Evolutionary conservation across 2,329 filamentous ascomycete species (phyloP).

Genomic region (Colletotrichum endophyticum): DNA sequence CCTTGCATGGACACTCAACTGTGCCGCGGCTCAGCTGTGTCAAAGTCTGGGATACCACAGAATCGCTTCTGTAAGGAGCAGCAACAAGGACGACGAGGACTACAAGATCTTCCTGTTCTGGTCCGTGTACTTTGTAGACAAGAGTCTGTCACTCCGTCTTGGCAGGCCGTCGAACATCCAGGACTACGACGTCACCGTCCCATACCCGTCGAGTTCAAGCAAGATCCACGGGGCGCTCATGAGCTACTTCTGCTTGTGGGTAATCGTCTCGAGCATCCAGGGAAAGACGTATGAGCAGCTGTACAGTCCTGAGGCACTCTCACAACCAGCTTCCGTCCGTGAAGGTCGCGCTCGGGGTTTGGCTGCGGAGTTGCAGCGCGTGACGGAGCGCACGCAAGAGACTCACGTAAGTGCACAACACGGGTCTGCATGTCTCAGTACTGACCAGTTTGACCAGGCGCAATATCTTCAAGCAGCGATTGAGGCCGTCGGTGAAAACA

Average conservation of each 20-base stretch:
- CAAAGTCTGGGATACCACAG: slow-evolving; percentile 35
- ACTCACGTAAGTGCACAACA: slow-evolving; percentile 15
- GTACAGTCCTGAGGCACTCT: slow-evolving; percentile 49
- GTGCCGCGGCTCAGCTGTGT: slow-evolving; percentile 35
- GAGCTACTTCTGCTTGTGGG: slow-evolving; percentile 51
- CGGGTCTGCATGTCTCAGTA: neutral
- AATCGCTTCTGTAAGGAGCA: slow-evolving; percentile 29
- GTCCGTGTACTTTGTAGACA: slow-evolving; percentile 61
- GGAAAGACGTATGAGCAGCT: slow-evolving; percentile 61
- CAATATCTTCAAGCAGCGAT: neutral
- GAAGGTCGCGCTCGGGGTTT: slow-evolving; percentile 35
- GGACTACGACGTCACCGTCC: slow-evolving; percentile 60
- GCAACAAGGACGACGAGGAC: slow-evolving; percentile 28
- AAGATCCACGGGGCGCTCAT: slow-evolving; percentile 31
- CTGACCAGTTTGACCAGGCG: slow-evolving; percentile 24
- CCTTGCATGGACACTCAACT: slow-evolving; percentile 32
- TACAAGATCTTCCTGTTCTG: slow-evolving; percentile 56
- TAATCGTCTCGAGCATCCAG: slow-evolving; percentile 57
- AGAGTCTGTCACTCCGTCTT: slow-evolving; percentile 58
- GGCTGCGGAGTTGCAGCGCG: slow-evolving; percentile 33
- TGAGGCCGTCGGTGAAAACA: slow-evolving; percentile 27
- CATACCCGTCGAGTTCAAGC: slow-evolving; percentile 33
- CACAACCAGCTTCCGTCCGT: slow-evolving; percentile 35
- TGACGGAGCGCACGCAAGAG: slow-evolving; percentile 30
- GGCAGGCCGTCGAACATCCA: slow-evolving; percentile 58